Base-by-base conservation (phyloP, 495 filamentous ascomycete genomes). In the Tricharina praecox region DNA sequence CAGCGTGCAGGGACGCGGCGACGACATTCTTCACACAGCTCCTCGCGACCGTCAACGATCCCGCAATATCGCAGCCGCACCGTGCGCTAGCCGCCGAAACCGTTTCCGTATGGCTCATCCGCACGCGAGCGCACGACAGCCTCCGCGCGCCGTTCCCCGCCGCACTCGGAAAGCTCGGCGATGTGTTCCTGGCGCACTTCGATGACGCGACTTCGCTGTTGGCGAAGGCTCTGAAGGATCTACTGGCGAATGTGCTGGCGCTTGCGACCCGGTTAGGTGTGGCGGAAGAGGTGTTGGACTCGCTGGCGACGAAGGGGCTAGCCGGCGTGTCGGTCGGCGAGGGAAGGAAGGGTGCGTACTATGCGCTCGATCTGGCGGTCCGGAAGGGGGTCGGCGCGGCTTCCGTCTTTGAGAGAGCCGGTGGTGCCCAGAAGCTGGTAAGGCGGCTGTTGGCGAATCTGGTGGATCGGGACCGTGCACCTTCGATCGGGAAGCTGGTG, bases 221-320 rank as follows among this genome's bases (percentile, higher is more conserved):
- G 3, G 43, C 48, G 3, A 59, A 59, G 10, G 55, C 55, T 13
- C 56, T 59, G 5, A 59, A 61, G 23, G 57, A 56, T 44, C 50
- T 61, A 1, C 25, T 61, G 1, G 26, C 24, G 16, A 53, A 56
- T 32, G n/a, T 47, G 7, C 45, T 61, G n/a, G 13, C 37, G 15
- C 25, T 21, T 5, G 16, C 43, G 7, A 16, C 33, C 2, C 30
- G 10, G 3, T 15, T 39, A 10, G 34, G n/a, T 18, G 19, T n/a
- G n/a, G 23, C 23, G 19, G 9, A 41, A 10, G 9, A 15, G 20
- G 15, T 43, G 9, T 1, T 51, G 42, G 23, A 37, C 35, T 18
- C 4, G 0, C 45, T 60, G 11, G 35, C 47, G 8, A 24, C 37
- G 2, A 44, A 35, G 37, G 23, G 44, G 3, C 23, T 53, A 15